phyloP scores from a whole-genome alignment of 176 grass and related monocot species.

The Oryza meyeriana region DNA sequence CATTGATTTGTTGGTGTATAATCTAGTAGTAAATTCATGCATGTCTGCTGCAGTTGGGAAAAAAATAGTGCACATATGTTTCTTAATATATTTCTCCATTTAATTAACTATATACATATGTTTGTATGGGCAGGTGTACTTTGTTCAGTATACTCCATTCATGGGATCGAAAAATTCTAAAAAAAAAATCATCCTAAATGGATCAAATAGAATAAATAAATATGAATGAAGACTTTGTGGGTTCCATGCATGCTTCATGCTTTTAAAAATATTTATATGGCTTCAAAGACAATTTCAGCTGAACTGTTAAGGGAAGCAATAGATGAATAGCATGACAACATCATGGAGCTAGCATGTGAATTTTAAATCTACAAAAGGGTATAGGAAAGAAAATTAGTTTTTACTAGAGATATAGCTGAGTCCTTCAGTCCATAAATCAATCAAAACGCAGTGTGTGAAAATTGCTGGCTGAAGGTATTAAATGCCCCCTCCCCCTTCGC shows the following conservation, averaged over 20 bases:
- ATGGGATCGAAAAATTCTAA: background rate
- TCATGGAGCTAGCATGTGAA: background rate
- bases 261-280: background rate
- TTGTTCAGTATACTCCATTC: background rate
- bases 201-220: background rate
- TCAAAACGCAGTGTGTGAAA: background rate
- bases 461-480: background rate
- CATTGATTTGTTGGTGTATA: background rate
- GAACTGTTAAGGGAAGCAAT: background rate
- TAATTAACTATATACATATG: background rate
- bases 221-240: background rate
- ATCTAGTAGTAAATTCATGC: background rate
- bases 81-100: background rate
- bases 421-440: background rate
- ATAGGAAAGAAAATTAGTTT: background rate
- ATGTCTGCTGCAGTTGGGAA: background rate
- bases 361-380: background rate
- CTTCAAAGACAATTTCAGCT: background rate
- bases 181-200: background rate
- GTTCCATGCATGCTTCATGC: background rate
- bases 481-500: too few species aligned
- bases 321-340: background rate
- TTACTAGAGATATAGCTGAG: background rate
- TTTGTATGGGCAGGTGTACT: constrained; percentile 10
- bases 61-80: background rate